Base-by-base conservation (phyloP, 1,284 basidiomycete species). In the Moniliophthora roreri region DNA sequence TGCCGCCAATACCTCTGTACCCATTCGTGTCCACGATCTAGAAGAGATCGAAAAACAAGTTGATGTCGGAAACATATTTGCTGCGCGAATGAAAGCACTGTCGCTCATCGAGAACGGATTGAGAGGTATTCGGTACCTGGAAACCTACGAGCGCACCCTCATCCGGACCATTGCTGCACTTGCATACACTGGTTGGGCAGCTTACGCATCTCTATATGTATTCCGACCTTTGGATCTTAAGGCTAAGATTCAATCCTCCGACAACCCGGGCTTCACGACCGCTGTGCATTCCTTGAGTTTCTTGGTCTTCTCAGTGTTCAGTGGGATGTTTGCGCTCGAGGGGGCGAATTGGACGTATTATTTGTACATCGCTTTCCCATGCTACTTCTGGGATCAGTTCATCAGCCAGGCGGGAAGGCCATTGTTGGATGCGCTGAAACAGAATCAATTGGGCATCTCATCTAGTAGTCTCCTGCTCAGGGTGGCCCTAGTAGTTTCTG, bases 81-180 rank as follows among this genome's bases (percentile, higher is more conserved):
- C 74, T 10, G 84, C 83, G 0, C 79, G 87, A 13, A 58, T 63
- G 16, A 64, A 69, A 24, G 81, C 87, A 5, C 67, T 75, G 1
- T 67, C 77, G 20, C 73, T 93, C 11, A 87, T 91, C 50, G 62
- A 75, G 28, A 62, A 73, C 13, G 76, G 80, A 2, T 71, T 95
- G 2, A 70, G 77, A 45, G 93, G 92, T 0, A 71, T 93, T 18
- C 80, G 82, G 41, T 95, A 95, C 66, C 77, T 95, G 4, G 89
- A 95, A 67, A 93, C 90, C 67, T 91, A 94, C 64, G 91, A 95
- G 63, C 85, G 90, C 39, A 75, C 82, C 26, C 69, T 93, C 40
- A 84, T 95, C 23, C 81, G 84, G 21, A 70, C 66, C 1, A 83
- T 95, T 54, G 89, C 93, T 46, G 80, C 80, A 1, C 61, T 77